A percentile compares a stretch with the other conserved stretches of the same genome.
These are phyloP conservation scores for Cylindrotheca fusiformis DNA, from an alignment of 108 stramenopile species.

Conservation along the genomic window DNA sequence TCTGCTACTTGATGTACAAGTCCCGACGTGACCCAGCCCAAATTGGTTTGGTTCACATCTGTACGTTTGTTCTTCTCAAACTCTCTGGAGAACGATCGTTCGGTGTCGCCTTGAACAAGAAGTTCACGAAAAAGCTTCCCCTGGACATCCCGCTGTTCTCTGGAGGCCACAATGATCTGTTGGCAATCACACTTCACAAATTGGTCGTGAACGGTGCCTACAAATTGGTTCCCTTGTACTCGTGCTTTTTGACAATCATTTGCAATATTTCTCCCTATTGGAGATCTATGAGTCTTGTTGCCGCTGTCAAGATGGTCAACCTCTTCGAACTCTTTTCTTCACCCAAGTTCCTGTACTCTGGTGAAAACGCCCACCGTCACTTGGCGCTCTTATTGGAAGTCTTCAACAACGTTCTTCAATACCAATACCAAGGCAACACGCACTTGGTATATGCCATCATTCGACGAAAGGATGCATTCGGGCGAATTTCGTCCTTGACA, in stretches of 20 bases:
- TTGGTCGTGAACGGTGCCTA: slow-evolving; percentile 92
- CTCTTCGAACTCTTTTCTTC: slow-evolving; percentile 93
- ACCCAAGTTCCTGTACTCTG: slow-evolving; percentile 85
- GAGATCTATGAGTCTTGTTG: slow-evolving; percentile 82
- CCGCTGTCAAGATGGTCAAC: slow-evolving; percentile 92
- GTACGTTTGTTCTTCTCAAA: slow-evolving; percentile 94
- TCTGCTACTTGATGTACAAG: slow-evolving; percentile 92
- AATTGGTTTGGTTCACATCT: slow-evolving; percentile 94
- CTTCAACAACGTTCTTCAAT: slow-evolving; percentile 98
- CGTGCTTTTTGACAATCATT: slow-evolving; percentile 95
- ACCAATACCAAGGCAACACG: slow-evolving; percentile 96
- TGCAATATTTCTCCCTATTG: slow-evolving; percentile 96
- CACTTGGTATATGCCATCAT: slow-evolving; percentile 97
- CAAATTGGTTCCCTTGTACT: slow-evolving; percentile 83
- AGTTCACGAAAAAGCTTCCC: slow-evolving; percentile 79
- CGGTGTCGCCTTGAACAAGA: slow-evolving; percentile 93
- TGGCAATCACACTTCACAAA: slow-evolving; percentile 94
- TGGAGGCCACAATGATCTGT: slow-evolving; percentile 93
- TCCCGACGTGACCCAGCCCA: slow-evolving; percentile 82
- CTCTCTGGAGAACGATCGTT: slow-evolving; percentile 93
- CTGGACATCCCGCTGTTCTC: slow-evolving; percentile 83
- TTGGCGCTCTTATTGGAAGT: slow-evolving; percentile 91
- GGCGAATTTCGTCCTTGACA: slow-evolving; percentile 72
- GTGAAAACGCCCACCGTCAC: slow-evolving; percentile 88
- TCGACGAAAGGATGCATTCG: slow-evolving; percentile 82